phyloP scores from a whole-genome alignment of 1,139 yeast genomes.

The Kurtzmaniella quercitrusa region DNA sequence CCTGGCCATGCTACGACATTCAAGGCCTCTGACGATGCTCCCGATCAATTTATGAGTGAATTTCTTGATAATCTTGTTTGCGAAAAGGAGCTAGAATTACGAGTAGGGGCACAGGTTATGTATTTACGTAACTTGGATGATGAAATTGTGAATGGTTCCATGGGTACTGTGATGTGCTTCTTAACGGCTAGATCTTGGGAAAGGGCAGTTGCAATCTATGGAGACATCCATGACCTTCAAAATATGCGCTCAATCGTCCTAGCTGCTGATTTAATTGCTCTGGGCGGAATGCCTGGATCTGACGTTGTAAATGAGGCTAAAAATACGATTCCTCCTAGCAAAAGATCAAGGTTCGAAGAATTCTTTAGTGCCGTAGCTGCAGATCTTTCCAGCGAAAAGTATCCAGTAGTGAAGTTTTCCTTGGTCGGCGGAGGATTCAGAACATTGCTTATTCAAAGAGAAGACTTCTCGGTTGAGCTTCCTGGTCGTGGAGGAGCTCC shows the following conservation, averaged over 20 bases:
- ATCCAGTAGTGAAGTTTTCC: conserved; percentile 58
- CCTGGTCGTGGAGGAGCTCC: conserved; percentile 42
- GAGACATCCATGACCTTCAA: conserved; percentile 16
- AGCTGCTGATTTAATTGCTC: conserved; percentile 16
- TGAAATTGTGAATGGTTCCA: conserved; percentile 51
- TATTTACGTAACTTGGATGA: conserved; percentile 43
- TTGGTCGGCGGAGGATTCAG: conserved; percentile 26
- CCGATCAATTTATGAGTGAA: conserved; percentile 18
- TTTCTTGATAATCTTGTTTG: conserved; percentile 46
- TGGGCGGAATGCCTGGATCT: conserved; percentile 21
- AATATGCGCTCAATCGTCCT: conserved; percentile 25
- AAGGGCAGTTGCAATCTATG: conserved; percentile 24
- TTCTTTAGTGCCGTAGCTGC: conserved; percentile 29
- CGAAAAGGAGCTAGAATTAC: conserved; percentile 38
- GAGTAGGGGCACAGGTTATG: conserved; percentile 63
- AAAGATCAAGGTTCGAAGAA: conserved; percentile 22
- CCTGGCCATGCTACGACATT: conserved; percentile 41
- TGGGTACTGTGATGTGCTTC: conserved; percentile 63
- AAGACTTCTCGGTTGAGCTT: conserved; percentile 57
- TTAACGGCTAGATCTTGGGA: conserved; percentile 32
- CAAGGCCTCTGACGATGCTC: conserved; percentile 45
- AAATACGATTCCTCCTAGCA: conserved; percentile 23
- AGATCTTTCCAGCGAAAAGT: conserved; percentile 25
- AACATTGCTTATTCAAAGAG: conserved; percentile 54
- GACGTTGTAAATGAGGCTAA: conserved; percentile 42